Evolutionary conservation across 2,329 filamentous ascomycete genomes (phyloP).

Genomic region (Talaromyces sp.): DNA sequence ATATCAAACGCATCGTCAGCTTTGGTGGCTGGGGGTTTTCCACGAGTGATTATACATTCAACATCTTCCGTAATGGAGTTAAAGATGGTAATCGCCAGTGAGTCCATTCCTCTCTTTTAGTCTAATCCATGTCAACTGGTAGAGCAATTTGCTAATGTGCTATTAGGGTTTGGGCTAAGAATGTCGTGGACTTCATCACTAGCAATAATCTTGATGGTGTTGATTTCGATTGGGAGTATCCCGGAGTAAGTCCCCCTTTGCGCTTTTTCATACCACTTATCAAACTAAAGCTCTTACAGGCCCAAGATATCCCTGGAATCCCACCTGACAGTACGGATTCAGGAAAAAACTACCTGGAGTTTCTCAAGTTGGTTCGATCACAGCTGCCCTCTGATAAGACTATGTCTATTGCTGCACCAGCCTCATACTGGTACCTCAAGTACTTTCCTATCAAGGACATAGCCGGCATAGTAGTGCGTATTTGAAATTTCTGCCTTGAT

Average conservation of each 20-base stretch:
- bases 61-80: neutral
- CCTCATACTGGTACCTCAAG: constrained; percentile 30
- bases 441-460: constrained; percentile 27
- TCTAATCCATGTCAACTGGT: neutral
- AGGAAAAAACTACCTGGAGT: constrained; percentile 31
- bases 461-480: constrained; percentile 12
- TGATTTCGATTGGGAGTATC: constrained; percentile 39
- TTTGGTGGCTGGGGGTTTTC: neutral
- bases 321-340: constrained; percentile 24
- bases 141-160: neutral
- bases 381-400: constrained; percentile 17
- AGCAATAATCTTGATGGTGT: constrained; percentile 12
- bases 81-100: neutral
- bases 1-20: neutral
- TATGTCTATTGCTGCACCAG: constrained; percentile 13
- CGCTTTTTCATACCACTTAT: neutral
- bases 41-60: neutral
- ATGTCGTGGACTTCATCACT: neutral
- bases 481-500: neutral
- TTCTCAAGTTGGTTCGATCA: constrained; percentile 22
- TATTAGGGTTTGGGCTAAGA: neutral
- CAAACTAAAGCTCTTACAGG: neutral
- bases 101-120: neutral
- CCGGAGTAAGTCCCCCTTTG: constrained; percentile 13
- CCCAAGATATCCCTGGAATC: constrained; percentile 33